A percentile compares a stretch with the other conserved stretches of the same genome.
Conservation (phyloP, 2,329 filamentous ascomycete genomes). For the Venturiaceae sp. region DNA sequence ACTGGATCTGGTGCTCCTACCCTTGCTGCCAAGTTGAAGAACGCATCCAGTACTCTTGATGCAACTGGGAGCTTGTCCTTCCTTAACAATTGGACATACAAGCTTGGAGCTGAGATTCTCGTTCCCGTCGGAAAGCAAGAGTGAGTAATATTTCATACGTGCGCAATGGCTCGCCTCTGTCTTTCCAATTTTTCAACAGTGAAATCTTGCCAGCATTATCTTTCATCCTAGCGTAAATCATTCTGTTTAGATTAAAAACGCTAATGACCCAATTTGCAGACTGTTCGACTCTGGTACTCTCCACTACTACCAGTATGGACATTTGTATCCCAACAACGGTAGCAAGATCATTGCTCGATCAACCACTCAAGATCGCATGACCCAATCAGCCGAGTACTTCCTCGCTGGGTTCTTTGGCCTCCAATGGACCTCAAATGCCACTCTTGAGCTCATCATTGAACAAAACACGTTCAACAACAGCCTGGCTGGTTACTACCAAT, state of each 20-base stretch:
- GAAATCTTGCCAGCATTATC: neutral
- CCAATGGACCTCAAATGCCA: constrained; percentile 62
- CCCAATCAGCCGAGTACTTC: constrained; percentile 69
- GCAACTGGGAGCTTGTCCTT: constrained; percentile 54
- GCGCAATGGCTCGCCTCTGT: neutral
- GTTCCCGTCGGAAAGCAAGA: constrained; percentile 65
- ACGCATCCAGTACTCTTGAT: constrained; percentile 42
- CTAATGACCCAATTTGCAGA: neutral
- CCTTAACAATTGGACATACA: constrained; percentile 58
- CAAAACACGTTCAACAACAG: constrained; percentile 57
- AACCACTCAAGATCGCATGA: constrained; percentile 69
- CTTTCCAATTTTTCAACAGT: neutral
- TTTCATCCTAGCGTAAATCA: neutral
- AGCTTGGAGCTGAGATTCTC: constrained; percentile 61
- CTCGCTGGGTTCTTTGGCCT: constrained; percentile 71
- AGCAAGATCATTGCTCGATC: constrained; percentile 66
- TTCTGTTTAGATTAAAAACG: neutral
- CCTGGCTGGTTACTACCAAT: constrained; percentile 56
- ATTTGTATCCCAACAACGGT: constrained; percentile 57
- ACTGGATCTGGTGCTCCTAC: constrained; percentile 43
- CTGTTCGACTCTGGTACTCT: constrained; percentile 60
- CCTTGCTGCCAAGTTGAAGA: constrained; percentile 49
- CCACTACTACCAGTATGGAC: constrained; percentile 64
- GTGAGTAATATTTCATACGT: constrained; percentile 10
- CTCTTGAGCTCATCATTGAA: constrained; percentile 64